Evolutionary conservation across 805 yeast species (phyloP).

Genomic region (Torulaspora microellipsoides): DNA sequence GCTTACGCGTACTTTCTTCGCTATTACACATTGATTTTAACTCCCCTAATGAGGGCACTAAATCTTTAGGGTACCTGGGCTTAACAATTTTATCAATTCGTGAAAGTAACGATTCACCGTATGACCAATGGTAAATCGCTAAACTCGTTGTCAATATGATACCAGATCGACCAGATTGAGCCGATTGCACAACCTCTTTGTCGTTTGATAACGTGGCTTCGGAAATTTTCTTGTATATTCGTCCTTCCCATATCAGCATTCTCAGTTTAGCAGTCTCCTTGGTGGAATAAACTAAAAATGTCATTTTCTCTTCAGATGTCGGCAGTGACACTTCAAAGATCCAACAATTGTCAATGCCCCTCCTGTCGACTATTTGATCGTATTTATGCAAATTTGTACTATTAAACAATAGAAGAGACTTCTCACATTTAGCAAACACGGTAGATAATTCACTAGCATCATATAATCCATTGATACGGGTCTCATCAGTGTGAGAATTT

Average conservation of each 20-base stretch:
- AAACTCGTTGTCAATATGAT: slow-evolving; percentile 21
- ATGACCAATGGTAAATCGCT: slow-evolving; percentile 26
- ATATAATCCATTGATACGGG: slow-evolving; percentile 18
- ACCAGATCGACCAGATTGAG: slow-evolving; percentile 15
- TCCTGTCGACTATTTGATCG: slow-evolving; percentile 31
- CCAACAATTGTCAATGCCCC: slow-evolving; percentile 31
- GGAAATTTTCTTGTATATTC: slow-evolving; percentile 23
- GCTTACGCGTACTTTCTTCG: slow-evolving; percentile 1
- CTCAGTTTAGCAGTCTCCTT: slow-evolving; percentile 19
- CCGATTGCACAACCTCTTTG: slow-evolving; percentile 21
- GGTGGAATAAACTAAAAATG: slow-evolving; percentile 21
- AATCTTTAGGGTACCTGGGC: slow-evolving; percentile 22
- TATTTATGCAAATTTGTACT: slow-evolving; percentile 31
- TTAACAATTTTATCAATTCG: slow-evolving; percentile 21
- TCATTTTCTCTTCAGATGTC: slow-evolving; percentile 8
- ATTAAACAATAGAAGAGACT: slow-evolving; percentile 24
- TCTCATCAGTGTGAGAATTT: slow-evolving; percentile 18
- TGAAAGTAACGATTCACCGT: slow-evolving; percentile 10
- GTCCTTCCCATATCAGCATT: slow-evolving; percentile 29
- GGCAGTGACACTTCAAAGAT: slow-evolving; percentile 12
- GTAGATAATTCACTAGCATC: slow-evolving; percentile 27
- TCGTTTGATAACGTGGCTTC: slow-evolving; percentile 21
- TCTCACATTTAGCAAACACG: slow-evolving; percentile 28
- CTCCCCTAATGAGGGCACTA: slow-evolving; percentile 18
- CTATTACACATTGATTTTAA: slow-evolving; percentile 8